These are phyloP conservation scores for Podaxis sp. DNA, from an alignment of 768 basidiomycete genomes.

Conservation along the genomic window DNA sequence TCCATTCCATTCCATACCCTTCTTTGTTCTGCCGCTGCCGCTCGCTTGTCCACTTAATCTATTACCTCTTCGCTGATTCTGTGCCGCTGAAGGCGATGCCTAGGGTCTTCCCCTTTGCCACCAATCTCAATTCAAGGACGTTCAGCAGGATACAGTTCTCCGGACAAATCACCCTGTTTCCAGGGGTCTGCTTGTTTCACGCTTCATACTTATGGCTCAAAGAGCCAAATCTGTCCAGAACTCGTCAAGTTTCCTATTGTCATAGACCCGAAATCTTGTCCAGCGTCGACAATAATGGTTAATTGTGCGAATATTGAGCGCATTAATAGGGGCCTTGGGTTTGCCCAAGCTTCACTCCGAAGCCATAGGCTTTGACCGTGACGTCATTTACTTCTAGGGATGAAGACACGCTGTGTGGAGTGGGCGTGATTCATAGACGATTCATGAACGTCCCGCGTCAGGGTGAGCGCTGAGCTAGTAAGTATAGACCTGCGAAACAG, in stretches of 20 bases:
- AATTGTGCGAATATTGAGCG: no score
- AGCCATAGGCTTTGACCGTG: background rate
- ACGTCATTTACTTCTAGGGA: background rate
- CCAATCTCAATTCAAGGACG: background rate
- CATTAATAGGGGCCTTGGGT: background rate
- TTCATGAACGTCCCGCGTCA: background rate
- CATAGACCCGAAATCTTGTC: no score
- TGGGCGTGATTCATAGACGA: background rate
- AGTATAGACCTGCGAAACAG: conserved; percentile 1
- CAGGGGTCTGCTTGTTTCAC: background rate
- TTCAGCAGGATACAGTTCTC: background rate
- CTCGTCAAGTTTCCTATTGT: background rate
- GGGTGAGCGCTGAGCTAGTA: background rate
- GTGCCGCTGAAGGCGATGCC: background rate
- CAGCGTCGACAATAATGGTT: no score
- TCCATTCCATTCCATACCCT: background rate
- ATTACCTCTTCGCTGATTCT: background rate
- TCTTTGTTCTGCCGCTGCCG: background rate
- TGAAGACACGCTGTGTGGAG: background rate
- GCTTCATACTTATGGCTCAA: background rate
- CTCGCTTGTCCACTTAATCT: conserved; percentile 1
- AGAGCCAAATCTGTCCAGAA: background rate
- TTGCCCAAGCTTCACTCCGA: background rate
- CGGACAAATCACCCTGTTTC: background rate
- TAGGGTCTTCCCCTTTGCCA: background rate